Conservation (phyloP, 345 rosid genomes). For the Carallia brachiata region DNA sequence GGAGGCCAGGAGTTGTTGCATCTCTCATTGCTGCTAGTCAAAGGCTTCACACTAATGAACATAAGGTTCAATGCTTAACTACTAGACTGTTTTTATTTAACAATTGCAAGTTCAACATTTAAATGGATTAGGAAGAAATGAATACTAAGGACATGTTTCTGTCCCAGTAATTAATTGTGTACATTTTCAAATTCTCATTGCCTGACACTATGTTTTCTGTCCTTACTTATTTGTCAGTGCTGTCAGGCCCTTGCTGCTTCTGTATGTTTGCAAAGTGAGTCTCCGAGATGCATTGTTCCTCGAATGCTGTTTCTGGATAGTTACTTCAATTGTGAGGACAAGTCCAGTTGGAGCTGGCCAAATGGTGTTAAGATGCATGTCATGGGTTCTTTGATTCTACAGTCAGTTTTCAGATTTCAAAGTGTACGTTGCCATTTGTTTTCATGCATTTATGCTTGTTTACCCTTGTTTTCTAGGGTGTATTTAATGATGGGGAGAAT, state of each 20-base stretch:
- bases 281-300: conserved; percentile 57
- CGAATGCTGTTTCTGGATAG: conserved; percentile 64
- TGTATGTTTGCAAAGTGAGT: conserved; percentile 50
- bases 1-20: conserved; percentile 86
- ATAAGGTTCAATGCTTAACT: conserved; percentile 45
- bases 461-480: not conserved
- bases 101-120: not conserved
- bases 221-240: conserved; percentile 52
- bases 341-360: conserved; percentile 76
- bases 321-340: conserved; percentile 61
- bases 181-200: conserved; percentile 4
- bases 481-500: not conserved
- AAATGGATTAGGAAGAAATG: conserved; percentile 1
- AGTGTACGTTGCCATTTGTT: conserved; percentile 52
- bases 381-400: conserved; percentile 89
- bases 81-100: conserved; percentile 4
- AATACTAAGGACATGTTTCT: not conserved
- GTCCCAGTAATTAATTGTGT: not conserved
- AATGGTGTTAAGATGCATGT: conserved; percentile 66
- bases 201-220: not conserved
- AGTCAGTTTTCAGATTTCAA: conserved; percentile 69
- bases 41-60: conserved; percentile 64
- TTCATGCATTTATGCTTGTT: not conserved
- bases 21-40: conserved; percentile 68
- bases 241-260: conserved; percentile 78